These are phyloP conservation scores for Penicillium sp. DNA, from an alignment of 2,329 filamentous ascomycete species.

Conservation along the genomic window DNA sequence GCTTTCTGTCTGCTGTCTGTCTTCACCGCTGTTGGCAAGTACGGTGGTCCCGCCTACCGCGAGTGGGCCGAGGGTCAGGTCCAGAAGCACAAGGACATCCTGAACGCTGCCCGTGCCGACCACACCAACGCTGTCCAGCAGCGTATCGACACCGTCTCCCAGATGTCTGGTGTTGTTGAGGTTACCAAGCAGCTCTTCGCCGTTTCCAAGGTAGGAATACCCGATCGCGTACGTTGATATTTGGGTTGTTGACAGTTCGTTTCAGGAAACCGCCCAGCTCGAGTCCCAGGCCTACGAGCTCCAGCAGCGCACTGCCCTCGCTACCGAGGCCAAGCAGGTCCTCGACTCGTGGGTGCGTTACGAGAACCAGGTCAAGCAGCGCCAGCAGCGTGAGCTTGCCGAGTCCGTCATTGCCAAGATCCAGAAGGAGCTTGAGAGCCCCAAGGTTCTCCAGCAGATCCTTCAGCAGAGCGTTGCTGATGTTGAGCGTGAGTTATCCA, in stretches of 20 bases:
- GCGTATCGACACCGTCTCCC: constrained; percentile 90
- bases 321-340: constrained; percentile 87
- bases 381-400: constrained; percentile 95
- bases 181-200: constrained; percentile 96
- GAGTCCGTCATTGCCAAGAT: constrained; percentile 94
- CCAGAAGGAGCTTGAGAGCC: constrained; percentile 97
- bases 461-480: constrained; percentile 94
- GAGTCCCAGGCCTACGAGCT: constrained; percentile 96
- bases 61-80: constrained; percentile 88
- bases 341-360: constrained; percentile 99
- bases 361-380: constrained; percentile 97
- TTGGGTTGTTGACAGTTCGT: constrained; percentile 7
- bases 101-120: constrained; percentile 90
- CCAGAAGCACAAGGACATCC: constrained; percentile 88
- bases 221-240: neutral
- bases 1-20: constrained; percentile 89
- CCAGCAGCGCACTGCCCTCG: constrained; percentile 91
- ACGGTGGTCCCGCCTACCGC: constrained; percentile 85
- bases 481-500: constrained; percentile 75
- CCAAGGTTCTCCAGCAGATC: constrained; percentile 95
- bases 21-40: constrained; percentile 90
- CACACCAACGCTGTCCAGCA: constrained; percentile 94
- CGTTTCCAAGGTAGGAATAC: constrained; percentile 79
- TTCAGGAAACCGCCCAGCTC: constrained; percentile 89
- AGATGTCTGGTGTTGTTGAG: constrained; percentile 90